phyloP scores from a whole-genome alignment of 2,329 filamentous ascomycete genomes.

The Aspergillus pseudoviridinutans region DNA sequence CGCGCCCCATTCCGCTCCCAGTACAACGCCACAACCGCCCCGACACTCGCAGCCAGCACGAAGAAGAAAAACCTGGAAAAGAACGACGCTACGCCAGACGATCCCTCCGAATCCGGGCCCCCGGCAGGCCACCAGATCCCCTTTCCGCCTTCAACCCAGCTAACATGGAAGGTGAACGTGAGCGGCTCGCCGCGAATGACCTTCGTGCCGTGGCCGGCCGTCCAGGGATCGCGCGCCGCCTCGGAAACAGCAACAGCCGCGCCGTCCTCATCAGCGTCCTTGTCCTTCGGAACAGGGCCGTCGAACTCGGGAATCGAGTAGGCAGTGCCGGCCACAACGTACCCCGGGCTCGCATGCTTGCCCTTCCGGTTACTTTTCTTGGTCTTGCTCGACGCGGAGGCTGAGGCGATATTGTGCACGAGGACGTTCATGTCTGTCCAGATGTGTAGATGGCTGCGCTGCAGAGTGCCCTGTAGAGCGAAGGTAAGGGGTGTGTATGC shows the following conservation, averaged over 20 bases:
- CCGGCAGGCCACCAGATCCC: constrained; percentile 32
- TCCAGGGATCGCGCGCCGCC: constrained; percentile 45
- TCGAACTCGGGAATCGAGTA: constrained; percentile 75
- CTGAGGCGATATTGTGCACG: constrained; percentile 55
- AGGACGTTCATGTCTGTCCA: constrained; percentile 86
- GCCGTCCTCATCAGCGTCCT: constrained; percentile 11
- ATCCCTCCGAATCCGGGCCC: constrained; percentile 2
- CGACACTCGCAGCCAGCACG: constrained; percentile 32
- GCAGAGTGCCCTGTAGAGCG: constrained; percentile 81
- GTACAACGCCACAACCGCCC: constrained; percentile 33
- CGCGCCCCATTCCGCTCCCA: constrained; percentile 31
- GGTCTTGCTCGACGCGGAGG: constrained; percentile 23
- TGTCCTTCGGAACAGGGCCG: constrained; percentile 32
- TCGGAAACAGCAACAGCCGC: constrained; percentile 44
- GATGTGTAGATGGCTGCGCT: constrained; percentile 85
- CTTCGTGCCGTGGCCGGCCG: constrained; percentile 51
- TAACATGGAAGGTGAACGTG: constrained; percentile 71
- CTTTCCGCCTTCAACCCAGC: constrained; percentile 59
- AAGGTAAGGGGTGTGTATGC: constrained; percentile 73
- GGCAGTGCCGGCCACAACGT: constrained; percentile 80
- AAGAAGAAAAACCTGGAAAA: constrained; percentile 35
- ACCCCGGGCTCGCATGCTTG: constrained; percentile 53
- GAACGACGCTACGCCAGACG: constrained; percentile 12
- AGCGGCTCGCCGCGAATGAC: constrained; percentile 85
- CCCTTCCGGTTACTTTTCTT: constrained; percentile 55